Percentiles rank a stretch among this genome's conserved stretches.
These are phyloP conservation scores for Taphrina confusa DNA, from an alignment of 1,139 yeast genomes.

Conservation along the genomic window DNA sequence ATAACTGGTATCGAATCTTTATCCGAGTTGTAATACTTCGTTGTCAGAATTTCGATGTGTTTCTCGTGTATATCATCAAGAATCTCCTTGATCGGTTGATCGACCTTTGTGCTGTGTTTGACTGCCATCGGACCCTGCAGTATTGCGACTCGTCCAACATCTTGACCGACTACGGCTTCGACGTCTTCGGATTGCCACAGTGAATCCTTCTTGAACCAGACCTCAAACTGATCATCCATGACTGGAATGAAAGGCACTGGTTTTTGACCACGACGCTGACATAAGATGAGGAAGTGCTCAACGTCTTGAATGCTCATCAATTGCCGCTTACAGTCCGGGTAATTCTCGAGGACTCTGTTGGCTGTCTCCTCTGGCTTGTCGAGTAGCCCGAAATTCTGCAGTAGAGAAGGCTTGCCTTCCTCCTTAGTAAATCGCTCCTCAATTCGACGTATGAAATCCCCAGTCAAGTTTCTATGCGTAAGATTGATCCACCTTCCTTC, in stretches of 20 bases:
- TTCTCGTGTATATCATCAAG: conserved; percentile 88
- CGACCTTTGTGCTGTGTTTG: conserved; percentile 77
- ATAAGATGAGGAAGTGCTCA: conserved; percentile 83
- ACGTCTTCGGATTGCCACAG: conserved; percentile 98
- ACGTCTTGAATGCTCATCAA: conserved; percentile 92
- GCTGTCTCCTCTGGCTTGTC: conserved; percentile 65
- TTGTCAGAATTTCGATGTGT: conserved; percentile 69
- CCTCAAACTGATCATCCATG: conserved; percentile 89
- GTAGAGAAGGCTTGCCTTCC: conserved; percentile 56
- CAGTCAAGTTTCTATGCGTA: conserved; percentile 81
- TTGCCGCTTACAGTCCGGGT: conserved; percentile 74
- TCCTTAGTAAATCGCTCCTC: conserved; percentile 88
- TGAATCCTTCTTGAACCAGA: conserved; percentile 96
- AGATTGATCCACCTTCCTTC: conserved; percentile 85
- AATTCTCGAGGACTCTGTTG: conserved; percentile 62
- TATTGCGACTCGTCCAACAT: conserved; percentile 97
- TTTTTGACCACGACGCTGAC: conserved; percentile 83
- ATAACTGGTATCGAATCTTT: conserved; percentile 74
- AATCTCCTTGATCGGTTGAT: conserved; percentile 90
- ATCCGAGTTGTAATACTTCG: conserved; percentile 71
- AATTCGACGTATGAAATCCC: conserved; percentile 83
- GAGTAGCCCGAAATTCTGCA: conserved; percentile 72
- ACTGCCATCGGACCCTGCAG: conserved; percentile 99
- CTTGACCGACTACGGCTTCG: conserved; percentile 93
- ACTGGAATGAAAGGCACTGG: conserved; percentile 98